Conservation (phyloP, 2,329 filamentous ascomycete genomes). For the Penicillium glabrum region DNA sequence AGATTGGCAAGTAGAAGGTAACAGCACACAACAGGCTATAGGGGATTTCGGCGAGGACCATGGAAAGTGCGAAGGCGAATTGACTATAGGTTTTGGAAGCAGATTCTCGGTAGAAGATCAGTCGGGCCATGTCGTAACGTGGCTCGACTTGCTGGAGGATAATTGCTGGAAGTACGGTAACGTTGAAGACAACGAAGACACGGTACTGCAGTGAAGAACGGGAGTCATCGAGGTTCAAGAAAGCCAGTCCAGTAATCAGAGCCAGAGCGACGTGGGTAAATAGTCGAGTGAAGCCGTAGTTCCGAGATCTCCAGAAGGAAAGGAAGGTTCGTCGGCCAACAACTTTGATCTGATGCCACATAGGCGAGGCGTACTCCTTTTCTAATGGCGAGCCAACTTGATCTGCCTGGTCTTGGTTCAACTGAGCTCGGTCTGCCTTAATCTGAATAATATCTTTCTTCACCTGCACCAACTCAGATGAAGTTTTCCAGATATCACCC, state of each 20-base stretch:
- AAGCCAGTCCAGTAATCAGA: conserved; percentile 75
- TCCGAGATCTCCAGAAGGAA: conserved; percentile 80
- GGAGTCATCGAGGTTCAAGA: conserved; percentile 74
- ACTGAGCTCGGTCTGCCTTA: conserved; percentile 60
- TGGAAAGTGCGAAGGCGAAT: conserved; percentile 72
- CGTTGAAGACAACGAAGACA: conserved; percentile 88
- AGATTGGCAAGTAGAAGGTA: conserved; percentile 76
- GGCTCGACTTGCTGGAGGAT: conserved; percentile 82
- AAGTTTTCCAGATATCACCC: conserved; percentile 76
- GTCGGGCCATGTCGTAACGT: conserved; percentile 76
- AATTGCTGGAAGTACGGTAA: conserved; percentile 75
- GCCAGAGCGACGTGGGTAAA: conserved; percentile 82
- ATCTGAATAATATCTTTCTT: conserved; percentile 68
- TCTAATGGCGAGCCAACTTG: conserved; percentile 53
- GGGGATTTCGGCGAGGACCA: conserved; percentile 81
- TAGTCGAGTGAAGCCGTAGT: conserved; percentile 84
- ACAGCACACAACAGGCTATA: conserved; percentile 80
- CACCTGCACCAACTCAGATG: conserved; percentile 60
- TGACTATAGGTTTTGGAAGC: conserved; percentile 83
- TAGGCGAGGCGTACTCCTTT: conserved; percentile 78
- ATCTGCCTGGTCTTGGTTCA: conserved; percentile 40
- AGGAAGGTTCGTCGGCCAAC: conserved; percentile 73
- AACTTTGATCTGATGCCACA: conserved; percentile 74
- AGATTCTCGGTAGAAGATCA: conserved; percentile 83
- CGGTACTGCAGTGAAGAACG: conserved; percentile 77